Evolutionary conservation across 805 yeast species (phyloP), one percentile per base, ranked within the genome.

Genomic region (Metschnikowia baotianmanensis): DNA sequence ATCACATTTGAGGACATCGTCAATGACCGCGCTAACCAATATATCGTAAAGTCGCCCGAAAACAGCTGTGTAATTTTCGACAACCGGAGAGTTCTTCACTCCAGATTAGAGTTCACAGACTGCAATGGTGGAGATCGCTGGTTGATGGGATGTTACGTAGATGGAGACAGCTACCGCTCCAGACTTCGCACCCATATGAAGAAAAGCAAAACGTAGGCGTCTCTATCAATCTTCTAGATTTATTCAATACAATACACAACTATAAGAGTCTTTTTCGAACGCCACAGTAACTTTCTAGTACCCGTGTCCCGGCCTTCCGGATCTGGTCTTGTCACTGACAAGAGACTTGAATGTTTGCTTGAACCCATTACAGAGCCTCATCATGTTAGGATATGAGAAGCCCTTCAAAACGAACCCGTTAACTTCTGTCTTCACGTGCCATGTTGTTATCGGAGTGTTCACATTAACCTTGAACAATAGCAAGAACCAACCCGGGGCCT

Each of bases 401-500:
- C 82, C 82, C 59, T 80, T 82, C 58, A 93, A 70, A 56, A 79
- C 81, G 57, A 78, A 91, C 3, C 98, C 98, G 44, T 82, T 83
- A 20, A 93, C 89, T 39, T 85, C 82, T n/a, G 87, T 87, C 62
- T 81, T 84, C 29, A 93, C 96, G 56, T 87, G 86, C 96, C 97
- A 87, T 3, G 87, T 80, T 55, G 80, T 78, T 26, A 89, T 74
- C 35, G 78, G 78, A 10, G 86, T 78, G 43, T 70, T 72, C 13
- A 78, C 80, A 55, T 76, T 86, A 28, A 89, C 81, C 66, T 91
- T 91, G 73, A 91, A 91, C 63, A 90, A 76, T 44, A 93, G 69
- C 54, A 79, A 72, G 61, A 93, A 89, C 80, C 91, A 87, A n/a
- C 99, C 98, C 2, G 99, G 96, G 30, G 83, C 79, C 55, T 82